These are phyloP conservation scores for Arthromyces matolae DNA, from an alignment of 768 basidiomycete genomes.

Conservation along the genomic window DNA sequence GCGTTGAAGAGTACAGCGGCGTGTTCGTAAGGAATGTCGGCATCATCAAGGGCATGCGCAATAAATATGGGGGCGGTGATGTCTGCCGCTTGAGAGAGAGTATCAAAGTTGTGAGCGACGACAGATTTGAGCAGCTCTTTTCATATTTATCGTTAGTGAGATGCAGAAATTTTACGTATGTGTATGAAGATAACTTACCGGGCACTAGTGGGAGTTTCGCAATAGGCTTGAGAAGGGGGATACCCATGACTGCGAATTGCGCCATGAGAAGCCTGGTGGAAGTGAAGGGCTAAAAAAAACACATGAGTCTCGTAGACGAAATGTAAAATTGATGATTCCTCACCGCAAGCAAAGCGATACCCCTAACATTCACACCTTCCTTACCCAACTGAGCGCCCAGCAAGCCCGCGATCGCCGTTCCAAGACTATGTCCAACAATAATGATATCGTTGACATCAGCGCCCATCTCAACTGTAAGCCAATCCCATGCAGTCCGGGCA, in stretches of 20 bases:
- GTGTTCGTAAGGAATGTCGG: slow-evolving; percentile 69
- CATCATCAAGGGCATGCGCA: slow-evolving; percentile 71
- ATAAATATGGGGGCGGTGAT: slow-evolving; percentile 68
- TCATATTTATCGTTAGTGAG: slow-evolving; percentile 18
- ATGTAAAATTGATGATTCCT: slow-evolving; percentile 11
- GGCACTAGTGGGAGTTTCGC: slow-evolving; percentile 56
- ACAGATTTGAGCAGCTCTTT: slow-evolving; percentile 53
- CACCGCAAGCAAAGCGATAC: slow-evolving; percentile 46
- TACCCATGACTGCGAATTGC: slow-evolving; percentile 59
- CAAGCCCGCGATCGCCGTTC: slow-evolving; percentile 60
- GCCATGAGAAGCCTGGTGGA: slow-evolving; percentile 58
- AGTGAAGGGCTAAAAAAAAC: slow-evolving; percentile 42
- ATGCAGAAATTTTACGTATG: neutral
- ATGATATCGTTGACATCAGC: slow-evolving; percentile 49
- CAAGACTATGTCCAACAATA: slow-evolving; percentile 72
- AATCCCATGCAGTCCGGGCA: slow-evolving; percentile 63
- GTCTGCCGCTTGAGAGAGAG: slow-evolving; percentile 52
- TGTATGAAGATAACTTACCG: slow-evolving; percentile 41
- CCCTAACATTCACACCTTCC: slow-evolving; percentile 38
- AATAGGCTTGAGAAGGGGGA: slow-evolving; percentile 73
- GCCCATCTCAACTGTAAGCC: slow-evolving; percentile 43
- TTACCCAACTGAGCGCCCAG: slow-evolving; percentile 45
- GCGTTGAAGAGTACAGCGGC: slow-evolving; percentile 65
- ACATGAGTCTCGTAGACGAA: neutral
- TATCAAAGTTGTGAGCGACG: slow-evolving; percentile 58